Evolutionary conservation across 495 filamentous ascomycete genomes (phyloP).

Genomic region (Pyrenula aspistea): DNA sequence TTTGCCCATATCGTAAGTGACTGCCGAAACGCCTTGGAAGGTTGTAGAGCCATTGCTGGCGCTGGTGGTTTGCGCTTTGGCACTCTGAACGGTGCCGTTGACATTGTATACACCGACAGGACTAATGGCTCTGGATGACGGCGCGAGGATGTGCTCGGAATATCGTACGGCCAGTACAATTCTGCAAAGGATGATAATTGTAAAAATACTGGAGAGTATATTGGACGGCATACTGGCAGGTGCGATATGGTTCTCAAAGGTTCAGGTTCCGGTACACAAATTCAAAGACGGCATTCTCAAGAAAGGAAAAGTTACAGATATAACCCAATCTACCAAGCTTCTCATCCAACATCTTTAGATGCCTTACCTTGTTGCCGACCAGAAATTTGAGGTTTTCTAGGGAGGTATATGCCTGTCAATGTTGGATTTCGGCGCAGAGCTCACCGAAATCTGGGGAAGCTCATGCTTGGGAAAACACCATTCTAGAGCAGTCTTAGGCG

Average conservation of each 20-base stretch:
- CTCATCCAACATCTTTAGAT: neutral
- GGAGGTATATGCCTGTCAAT: neutral
- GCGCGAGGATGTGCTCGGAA: conserved; percentile 30
- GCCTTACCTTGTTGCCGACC: neutral
- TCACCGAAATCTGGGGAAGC: neutral
- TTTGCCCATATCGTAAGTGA: conserved; percentile 33
- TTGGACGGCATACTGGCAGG: neutral
- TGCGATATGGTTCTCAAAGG: no score
- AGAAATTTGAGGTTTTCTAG: neutral
- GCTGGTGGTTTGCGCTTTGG: conserved; percentile 13
- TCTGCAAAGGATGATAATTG: neutral
- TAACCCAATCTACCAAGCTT: no score
- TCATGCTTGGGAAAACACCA: neutral
- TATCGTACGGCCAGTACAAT: conserved; percentile 9
- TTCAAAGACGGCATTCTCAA: no score
- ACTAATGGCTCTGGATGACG: conserved; percentile 18
- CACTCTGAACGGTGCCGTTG: conserved; percentile 25
- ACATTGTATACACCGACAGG: conserved; percentile 19
- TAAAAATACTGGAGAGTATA: neutral
- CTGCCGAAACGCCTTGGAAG: conserved; percentile 22
- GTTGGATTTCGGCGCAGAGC: neutral
- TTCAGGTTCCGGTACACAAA: no score
- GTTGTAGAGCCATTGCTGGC: conserved; percentile 13
- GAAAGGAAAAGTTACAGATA: no score
- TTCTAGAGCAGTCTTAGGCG: neutral